Base-by-base conservation (phyloP, 208 protist genomes). In the Leishmania major region DNA sequence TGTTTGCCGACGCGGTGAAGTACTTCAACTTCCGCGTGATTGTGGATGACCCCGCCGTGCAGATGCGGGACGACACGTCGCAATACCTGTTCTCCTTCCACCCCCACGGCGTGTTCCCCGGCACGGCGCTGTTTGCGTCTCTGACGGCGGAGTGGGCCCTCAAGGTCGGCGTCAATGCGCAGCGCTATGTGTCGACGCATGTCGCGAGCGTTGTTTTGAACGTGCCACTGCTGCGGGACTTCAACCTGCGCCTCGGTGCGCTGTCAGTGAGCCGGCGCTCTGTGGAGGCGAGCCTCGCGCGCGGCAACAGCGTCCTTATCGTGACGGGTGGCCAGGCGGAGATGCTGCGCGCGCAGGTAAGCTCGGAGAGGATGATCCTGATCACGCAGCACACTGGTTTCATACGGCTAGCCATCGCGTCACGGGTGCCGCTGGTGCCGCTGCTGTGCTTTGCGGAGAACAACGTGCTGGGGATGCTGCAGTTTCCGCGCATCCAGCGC, bases 301-400 rank as follows among this genome's bases (percentile, higher is more conserved):
- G 83, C 28, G 95, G 93, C 43, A 94, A 95, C 85, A 94, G 93
- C 75, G 79, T 89, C 7, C 25, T 97, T 49, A 91, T 98, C 60
- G 95, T 98, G 28, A 94, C 90, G 8, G 95, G 95, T 43, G 95
- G 95, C 22, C 95, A 98, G 85, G 90, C 95, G 2, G 95, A 98
- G 89, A 96, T 98, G 92, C 77, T 96, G 51, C 87, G 89, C 80
- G 92, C 92, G 35, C 17, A 78, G 78, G 49, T 88, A 35, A 93
- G 90, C 75, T 17, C 84, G 31, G 83, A 45, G 55, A 80, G 83
- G 35, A 90, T 97, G 87, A 90, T 82, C 17, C 77, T 97, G 57
- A 88, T 96, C 45, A 93, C 92, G 22, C 90, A 96, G 47, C 95
- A 98, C 84, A 84, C 85, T 37, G 95, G 95, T 15, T 98, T 98